Evolutionary conservation across 768 basidiomycete species (phyloP), one percentile per base, ranked within the genome.

Genomic region (Hygrophorus russula): DNA sequence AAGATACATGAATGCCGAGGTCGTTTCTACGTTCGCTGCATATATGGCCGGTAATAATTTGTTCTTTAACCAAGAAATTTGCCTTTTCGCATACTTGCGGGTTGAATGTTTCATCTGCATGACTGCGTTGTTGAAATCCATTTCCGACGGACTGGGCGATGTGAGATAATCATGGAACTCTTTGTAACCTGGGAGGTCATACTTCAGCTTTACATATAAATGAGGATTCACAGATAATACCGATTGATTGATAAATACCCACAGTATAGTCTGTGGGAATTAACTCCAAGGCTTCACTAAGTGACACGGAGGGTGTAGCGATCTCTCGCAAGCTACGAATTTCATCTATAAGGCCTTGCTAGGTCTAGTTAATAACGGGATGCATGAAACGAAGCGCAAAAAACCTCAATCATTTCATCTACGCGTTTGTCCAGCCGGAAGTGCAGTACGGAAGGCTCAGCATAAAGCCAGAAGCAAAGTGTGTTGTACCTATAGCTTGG

Each of bases 211-310:
- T 36, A 32, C 27, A 14, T n/a, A n/a, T n/a, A n/a, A n/a, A 18
- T 32, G 29, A 27, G 18, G 17, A 32, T 33, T 18, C 10, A 27
- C 33, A 18, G 14, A 13, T 11, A 17, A 34, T 54, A 85, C 93
- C 94, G 47, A 99, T 99, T 0, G 89, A 77, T 58, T 99, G 96
- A 60, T 86, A 97, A 45, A 98, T 85, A 1, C 96, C 94, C 8
- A 81, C 60, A 0, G 86, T 86, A 53, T 78, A 83, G 55, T 91
- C 75, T n/a, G 59, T 40, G 24, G 24, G 24, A 24, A 3, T 7
- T 10, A 55, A 48, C 4, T 24, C 39, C 12, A 49, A 20, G 31
- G 40, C 31, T 5, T 4, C 2, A 20, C 11, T 33, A 14, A 52
- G 19, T 19, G 32, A 37, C 18, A n/a, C n/a, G n/a, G 46, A 42